Evolutionary conservation across 2,329 filamentous ascomycete species (phyloP).

Genomic region (Botrytis tulipae): DNA sequence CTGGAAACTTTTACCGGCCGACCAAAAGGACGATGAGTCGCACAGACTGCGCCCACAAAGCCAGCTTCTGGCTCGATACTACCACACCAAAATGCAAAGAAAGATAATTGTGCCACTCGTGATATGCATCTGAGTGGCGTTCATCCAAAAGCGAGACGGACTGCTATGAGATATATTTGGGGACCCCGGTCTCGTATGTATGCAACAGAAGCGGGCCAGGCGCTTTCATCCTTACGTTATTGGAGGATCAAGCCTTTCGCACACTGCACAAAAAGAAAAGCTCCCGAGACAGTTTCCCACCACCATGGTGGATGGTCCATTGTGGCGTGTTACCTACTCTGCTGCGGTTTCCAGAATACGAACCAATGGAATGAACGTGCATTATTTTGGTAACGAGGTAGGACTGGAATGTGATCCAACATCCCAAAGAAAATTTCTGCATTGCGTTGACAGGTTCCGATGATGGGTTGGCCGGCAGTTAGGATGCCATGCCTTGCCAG

Average conservation of each 20-base stretch:
- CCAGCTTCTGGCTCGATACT: constrained; percentile 1
- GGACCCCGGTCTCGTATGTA: constrained; percentile 5
- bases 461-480: constrained; percentile 2
- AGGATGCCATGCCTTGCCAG: background rate
- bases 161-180: background rate
- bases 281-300: constrained; percentile 16
- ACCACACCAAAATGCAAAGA: constrained; percentile 3
- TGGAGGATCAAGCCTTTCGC: background rate
- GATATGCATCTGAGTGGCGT: constrained; percentile 11
- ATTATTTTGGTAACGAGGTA: constrained; percentile 15
- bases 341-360: background rate
- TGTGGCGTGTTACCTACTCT: constrained; percentile 8
- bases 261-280: background rate
- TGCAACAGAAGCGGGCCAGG: constrained; percentile 9
- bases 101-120: background rate
- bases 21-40: background rate
- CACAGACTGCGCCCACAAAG: constrained; percentile 9
- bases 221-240: background rate
- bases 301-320: constrained; percentile 2
- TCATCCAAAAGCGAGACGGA: background rate
- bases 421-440: constrained; percentile 1
- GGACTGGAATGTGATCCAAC: background rate
- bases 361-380: background rate
- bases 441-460: constrained; percentile 11
- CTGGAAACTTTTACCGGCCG: constrained; percentile 21